phyloP scores from a whole-genome alignment of 176 grass and related monocot genomes.

The Avena atlantica region DNA sequence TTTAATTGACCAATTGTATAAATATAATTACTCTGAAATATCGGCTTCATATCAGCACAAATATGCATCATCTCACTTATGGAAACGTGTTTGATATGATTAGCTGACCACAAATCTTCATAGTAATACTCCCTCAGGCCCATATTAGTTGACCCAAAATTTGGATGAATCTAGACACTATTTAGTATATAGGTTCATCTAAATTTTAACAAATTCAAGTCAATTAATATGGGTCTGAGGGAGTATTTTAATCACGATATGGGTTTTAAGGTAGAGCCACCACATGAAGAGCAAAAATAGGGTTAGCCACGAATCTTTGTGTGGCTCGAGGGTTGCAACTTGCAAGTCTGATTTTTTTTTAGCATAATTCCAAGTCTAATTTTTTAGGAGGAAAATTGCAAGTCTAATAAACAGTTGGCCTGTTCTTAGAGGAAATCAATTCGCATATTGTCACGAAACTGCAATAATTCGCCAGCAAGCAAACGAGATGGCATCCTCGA shows the following conservation, averaged over 20 bases:
- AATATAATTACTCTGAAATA: background rate
- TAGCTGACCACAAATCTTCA: background rate
- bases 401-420: background rate
- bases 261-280: background rate
- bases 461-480: background rate
- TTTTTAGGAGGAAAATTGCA: background rate
- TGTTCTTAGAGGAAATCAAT: background rate
- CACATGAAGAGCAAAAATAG: background rate
- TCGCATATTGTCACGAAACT: constrained; percentile 9
- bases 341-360: background rate
- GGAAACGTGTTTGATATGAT: background rate
- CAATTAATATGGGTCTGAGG: no score
- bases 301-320: background rate
- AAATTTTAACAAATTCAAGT: no score
- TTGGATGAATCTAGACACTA: no score
- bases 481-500: background rate
- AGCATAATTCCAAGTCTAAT: no score
- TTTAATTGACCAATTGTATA: background rate
- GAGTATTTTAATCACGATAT: background rate
- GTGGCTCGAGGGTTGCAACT: background rate
- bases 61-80: background rate
- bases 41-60: no score
- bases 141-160: no score
- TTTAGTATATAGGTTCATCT: no score
- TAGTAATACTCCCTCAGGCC: background rate